These are phyloP conservation scores for Hypoxylon sp. DNA, from an alignment of 2,329 filamentous ascomycete genomes.

Conservation along the genomic window DNA sequence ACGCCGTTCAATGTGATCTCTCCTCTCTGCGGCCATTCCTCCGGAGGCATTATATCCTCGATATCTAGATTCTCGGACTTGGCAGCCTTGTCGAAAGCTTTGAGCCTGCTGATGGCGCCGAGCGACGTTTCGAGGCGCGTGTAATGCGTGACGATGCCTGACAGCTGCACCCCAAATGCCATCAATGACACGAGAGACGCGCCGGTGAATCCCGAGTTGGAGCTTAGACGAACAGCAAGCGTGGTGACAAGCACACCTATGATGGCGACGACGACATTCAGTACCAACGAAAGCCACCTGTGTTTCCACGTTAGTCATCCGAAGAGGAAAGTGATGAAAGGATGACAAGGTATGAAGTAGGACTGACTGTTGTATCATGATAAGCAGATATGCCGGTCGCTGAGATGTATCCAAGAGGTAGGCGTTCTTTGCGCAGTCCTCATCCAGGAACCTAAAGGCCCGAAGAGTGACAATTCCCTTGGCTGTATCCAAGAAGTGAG, in stretches of 20 bases:
- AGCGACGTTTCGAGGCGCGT: conserved; percentile 46
- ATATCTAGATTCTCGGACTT: conserved; percentile 35
- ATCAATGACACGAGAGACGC: conserved; percentile 46
- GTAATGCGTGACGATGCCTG: conserved; percentile 41
- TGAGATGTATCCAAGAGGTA: conserved; percentile 57
- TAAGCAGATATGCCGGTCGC: conserved; percentile 59
- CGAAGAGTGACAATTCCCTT: conserved; percentile 58
- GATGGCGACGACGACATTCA: conserved; percentile 36
- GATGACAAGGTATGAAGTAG: neutral
- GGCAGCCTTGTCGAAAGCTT: conserved; percentile 37
- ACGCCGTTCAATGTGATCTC: conserved; percentile 37
- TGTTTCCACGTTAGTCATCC: conserved; percentile 3
- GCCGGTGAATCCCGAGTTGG: conserved; percentile 40
- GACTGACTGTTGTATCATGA: conserved; percentile 53
- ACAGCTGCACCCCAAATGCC: conserved; percentile 41
- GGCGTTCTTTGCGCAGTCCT: conserved; percentile 53
- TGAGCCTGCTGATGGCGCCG: conserved; percentile 45
- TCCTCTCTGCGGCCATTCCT: conserved; percentile 44
- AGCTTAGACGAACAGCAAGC: conserved; percentile 36
- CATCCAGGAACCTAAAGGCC: conserved; percentile 57
- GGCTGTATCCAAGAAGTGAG: conserved; percentile 57
- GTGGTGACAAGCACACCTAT: conserved; percentile 37
- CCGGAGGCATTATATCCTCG: conserved; percentile 38
- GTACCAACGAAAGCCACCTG: conserved; percentile 37
- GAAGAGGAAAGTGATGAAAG: neutral